Conservation (phyloP, 768 basidiomycete genomes). For the Psilocybe tampanensis region DNA sequence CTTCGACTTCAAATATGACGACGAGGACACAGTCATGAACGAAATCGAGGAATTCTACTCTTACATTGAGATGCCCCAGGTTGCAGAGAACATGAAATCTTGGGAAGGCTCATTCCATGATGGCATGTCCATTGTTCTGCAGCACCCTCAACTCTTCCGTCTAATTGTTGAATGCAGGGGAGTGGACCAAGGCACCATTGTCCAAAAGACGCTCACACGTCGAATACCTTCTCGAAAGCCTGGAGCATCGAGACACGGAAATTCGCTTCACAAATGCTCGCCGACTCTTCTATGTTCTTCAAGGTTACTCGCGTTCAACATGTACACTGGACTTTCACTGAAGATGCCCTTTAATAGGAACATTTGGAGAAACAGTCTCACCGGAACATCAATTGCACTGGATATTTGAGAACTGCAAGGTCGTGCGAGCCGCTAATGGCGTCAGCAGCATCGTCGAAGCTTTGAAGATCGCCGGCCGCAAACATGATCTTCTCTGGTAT, state of each 20-base stretch:
- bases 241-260: slow-evolving; percentile 86
- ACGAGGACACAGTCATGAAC: slow-evolving; percentile 93
- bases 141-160: background rate
- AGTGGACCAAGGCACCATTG: slow-evolving; percentile 76
- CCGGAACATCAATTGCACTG: slow-evolving; percentile 95
- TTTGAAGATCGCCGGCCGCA: slow-evolving; percentile 86
- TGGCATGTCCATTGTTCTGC: slow-evolving; percentile 48
- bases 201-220: slow-evolving; percentile 71
- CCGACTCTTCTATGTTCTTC: slow-evolving; percentile 85
- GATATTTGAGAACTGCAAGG: slow-evolving; percentile 92
- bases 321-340: background rate
- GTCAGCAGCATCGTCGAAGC: slow-evolving; percentile 82
- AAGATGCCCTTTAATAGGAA: slow-evolving; percentile 49
- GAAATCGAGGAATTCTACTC: slow-evolving; percentile 99
- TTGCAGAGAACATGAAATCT: slow-evolving; percentile 82
- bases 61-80: slow-evolving; percentile 93
- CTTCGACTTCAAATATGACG: slow-evolving; percentile 94
- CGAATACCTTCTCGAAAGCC: slow-evolving; percentile 78
- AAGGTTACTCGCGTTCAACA: slow-evolving; percentile 57
- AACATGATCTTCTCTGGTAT: slow-evolving; percentile 83
- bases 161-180: slow-evolving; percentile 34
- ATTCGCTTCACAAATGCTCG: slow-evolving; percentile 87
- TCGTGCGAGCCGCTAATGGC: slow-evolving; percentile 83
- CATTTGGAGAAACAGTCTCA: slow-evolving; percentile 88
- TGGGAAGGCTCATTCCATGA: slow-evolving; percentile 85